These are phyloP conservation scores for Trapa bicornis DNA, from an alignment of 345 rosid genomes.

Conservation along the genomic window DNA sequence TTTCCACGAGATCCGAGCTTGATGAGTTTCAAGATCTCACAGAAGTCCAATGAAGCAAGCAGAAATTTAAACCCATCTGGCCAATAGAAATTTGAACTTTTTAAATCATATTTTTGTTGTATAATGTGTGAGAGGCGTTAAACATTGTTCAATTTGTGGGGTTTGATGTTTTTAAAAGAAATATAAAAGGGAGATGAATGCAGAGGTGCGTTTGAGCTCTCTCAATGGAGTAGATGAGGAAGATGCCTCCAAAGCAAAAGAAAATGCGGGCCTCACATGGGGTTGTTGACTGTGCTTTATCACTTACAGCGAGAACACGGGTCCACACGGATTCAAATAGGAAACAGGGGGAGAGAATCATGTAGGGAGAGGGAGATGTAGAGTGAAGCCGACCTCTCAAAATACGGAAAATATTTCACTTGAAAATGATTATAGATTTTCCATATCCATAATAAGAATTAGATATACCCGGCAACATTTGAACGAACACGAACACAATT, in stretches of 20 bases:
- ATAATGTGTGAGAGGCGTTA: too few relatives aligned
- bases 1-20: not conserved
- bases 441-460: too few relatives aligned
- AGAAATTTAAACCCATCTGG: too few relatives aligned
- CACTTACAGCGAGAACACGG: not conserved
- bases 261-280: constrained; percentile 1
- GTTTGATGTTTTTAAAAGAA: not conserved
- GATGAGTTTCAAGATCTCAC: not conserved
- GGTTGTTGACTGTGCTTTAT: not conserved
- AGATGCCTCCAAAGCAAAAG: not conserved
- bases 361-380: too few relatives aligned
- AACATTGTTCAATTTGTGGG: too few relatives aligned
- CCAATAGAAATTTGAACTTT: too few relatives aligned
- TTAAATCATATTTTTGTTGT: too few relatives aligned
- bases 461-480: too few relatives aligned
- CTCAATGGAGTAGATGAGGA: not conserved
- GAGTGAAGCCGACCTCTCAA: not conserved
- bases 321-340: constrained; percentile 3
- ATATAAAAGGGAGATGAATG: not conserved
- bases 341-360: not conserved
- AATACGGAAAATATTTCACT: too few relatives aligned
- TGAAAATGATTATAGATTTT: too few relatives aligned
- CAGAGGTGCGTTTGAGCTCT: not conserved
- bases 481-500: too few relatives aligned
- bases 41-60: not conserved